Evolutionary conservation across 129 eudicot genomes (phyloP).

Genomic region (Chrysanthemum lavandulifolium): DNA sequence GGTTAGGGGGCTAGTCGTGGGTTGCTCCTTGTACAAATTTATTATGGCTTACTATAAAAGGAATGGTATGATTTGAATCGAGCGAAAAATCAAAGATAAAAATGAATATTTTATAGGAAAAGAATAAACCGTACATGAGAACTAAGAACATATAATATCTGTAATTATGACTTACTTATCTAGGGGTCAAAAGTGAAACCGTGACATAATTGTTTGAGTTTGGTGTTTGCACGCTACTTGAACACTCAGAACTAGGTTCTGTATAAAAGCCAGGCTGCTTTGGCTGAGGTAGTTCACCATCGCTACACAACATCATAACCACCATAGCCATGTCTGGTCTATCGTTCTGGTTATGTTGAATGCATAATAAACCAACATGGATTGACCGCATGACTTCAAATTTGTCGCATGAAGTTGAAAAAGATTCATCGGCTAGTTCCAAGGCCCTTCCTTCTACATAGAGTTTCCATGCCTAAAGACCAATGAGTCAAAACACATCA

Average conservation of each 20-base stretch:
- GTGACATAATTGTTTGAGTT: no score
- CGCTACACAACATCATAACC: slow-evolving; percentile 21
- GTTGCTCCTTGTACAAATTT: no score
- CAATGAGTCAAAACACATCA: background rate
- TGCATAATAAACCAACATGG: slow-evolving; percentile 26
- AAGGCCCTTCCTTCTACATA: slow-evolving; percentile 19
- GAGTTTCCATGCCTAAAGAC: slow-evolving; percentile 27
- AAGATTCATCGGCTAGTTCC: slow-evolving; percentile 14
- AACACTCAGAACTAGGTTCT: background rate
- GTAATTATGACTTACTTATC: no score
- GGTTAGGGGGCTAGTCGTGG: no score
- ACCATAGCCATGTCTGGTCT: slow-evolving; percentile 26
- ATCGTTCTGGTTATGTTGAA: slow-evolving; percentile 27
- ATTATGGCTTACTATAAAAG: no score
- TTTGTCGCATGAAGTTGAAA: background rate
- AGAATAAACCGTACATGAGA: no score
- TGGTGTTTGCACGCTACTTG: no score
- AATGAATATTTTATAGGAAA: no score
- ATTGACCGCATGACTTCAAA: slow-evolving; percentile 8
- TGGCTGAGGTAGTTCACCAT: slow-evolving; percentile 15
- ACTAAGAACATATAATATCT: no score
- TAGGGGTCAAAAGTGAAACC: no score
- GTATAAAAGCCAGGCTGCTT: slow-evolving; percentile 23
- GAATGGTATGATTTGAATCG: no score
- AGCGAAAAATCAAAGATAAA: no score